Evolutionary conservation across 139 green algal species (phyloP), one percentile per base, ranked within the genome.

Genomic region (Parachlorella kessleri): DNA sequence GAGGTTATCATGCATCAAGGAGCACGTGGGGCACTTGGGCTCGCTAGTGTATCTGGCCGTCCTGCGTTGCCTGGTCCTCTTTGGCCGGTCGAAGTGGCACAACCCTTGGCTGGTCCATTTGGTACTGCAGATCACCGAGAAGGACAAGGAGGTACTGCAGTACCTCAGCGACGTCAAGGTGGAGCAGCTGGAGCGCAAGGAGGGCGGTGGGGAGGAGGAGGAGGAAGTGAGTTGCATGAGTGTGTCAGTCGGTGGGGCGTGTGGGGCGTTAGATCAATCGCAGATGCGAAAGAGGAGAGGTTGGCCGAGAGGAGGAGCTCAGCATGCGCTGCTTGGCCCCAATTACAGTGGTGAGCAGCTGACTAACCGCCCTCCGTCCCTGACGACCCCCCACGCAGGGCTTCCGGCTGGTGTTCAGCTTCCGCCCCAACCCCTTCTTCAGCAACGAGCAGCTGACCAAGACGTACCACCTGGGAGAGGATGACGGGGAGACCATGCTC

Each of bases 371-470:
- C n/a, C n/a, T n/a, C n/a, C n/a, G n/a, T n/a, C n/a, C n/a, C n/a
- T n/a, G n/a, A n/a, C n/a, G n/a, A n/a, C n/a, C n/a, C n/a, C n/a
- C n/a, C n/a, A n/a, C n/a, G 73, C 73, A 85, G 68, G 90, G 91
- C 64, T 96, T 96, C 81, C 77, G 75, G 30, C 76, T 96, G 26
- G 74, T 76, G 35, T 96, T 96, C 67, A 53, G 67, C 53, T 98
- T 98, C 77, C 55, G 63, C 8, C 74, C 90, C 40, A 99, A 99
- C 88, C 89, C 91, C n/a, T 98, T 90, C 91, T 98, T 99, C 84
- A 90, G 91, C 69, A 92, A 94, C 81, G 42, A 76, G 70, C 84
- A 90, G 73, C 85, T 86, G 23, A 39, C 36, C 8, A 77, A 81
- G 70, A 70, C 53, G 6, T 95, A 95, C 77, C 55, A 81, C 64